A percentile compares a stretch with the other conserved stretches of the same genome.
These are phyloP conservation scores for Globisporangium perplexum DNA, from an alignment of 352 stramenopile species.

Conservation along the genomic window DNA sequence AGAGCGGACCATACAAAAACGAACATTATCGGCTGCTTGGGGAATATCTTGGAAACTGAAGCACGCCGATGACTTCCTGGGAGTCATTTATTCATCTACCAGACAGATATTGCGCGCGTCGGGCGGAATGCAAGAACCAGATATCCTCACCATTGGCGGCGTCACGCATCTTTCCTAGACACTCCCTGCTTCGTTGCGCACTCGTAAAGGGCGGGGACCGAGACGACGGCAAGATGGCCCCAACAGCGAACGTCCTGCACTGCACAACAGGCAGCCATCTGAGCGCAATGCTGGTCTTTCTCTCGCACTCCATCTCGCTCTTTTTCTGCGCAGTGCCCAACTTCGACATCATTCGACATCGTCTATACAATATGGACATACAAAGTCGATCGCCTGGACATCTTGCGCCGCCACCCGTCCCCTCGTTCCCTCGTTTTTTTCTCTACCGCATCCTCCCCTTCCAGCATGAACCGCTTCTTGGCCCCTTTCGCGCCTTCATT, in stretches of 20 bases:
- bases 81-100: no score
- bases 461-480: background rate
- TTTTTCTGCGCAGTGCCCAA: background rate
- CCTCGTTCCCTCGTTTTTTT: background rate
- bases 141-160: no score
- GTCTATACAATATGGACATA: background rate
- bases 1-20: background rate
- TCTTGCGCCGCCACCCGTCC: background rate
- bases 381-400: background rate
- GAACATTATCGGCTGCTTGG: background rate
- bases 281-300: background rate
- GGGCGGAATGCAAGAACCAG: no score
- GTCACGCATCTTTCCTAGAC: no score
- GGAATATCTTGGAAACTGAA: background rate
- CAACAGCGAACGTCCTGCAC: no score
- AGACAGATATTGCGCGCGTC: no score
- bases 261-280: conserved; percentile 1
- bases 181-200: no score
- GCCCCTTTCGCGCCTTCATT: background rate
- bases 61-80: no score
- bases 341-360: conserved; percentile 1
- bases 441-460: background rate
- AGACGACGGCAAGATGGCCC: no score
- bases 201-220: no score
- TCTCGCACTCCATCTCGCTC: background rate